Base-by-base conservation (phyloP, 1,284 basidiomycete genomes). In the Moniliella sp. region DNA sequence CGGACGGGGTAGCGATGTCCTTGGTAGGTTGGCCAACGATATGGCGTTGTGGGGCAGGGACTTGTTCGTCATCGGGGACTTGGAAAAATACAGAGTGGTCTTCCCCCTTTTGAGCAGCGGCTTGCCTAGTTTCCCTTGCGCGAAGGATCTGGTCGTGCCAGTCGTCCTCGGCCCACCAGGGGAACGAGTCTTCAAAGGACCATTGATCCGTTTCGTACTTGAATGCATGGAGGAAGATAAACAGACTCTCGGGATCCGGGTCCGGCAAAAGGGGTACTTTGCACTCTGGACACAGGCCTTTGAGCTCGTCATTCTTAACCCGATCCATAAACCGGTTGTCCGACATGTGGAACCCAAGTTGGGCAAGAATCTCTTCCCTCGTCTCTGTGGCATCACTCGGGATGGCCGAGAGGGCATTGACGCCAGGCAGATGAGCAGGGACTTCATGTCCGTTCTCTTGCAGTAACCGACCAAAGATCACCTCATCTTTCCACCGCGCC, bases 121-220 rank as follows among this genome's bases (percentile, higher is more conserved):
- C 7, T n/a, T n/a, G 21, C 21, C 21, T 23, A 7, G 21, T 23
- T 23, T 23, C 8, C 21, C 8, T 23, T 23, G 21, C 21, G 7
- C n/a, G 21, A 7, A n/a, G n/a, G 21, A 23, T 23, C n/a, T 7
- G 8, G 7, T 23, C 21, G 7, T 23, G 21, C 52, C 52, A 55
- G 19, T 48, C 42, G 4, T 39, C 40, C 9, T 40, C 25, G 3
- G 56, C 54, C 56, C 56, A 59, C 54, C 52, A 57, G 8, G 56
- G 56, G 35, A 59, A 35, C 15, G 45, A 43, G 26, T 59, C 56
- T 30, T 59, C 44, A 30, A 48, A 59, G 4, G 38, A 38, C 56
- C 56, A 59, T 18, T 49, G 42, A 26, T 55, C 51, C 10, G 50
- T 51, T 48, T 53, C 52, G 43, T 59, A 59, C 38, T 55, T 57